A percentile compares a stretch with the other conserved stretches of the same genome.
These are phyloP conservation scores for Penicillium sclerotiorum DNA, from an alignment of 2,329 filamentous ascomycete genomes.

Conservation along the genomic window DNA sequence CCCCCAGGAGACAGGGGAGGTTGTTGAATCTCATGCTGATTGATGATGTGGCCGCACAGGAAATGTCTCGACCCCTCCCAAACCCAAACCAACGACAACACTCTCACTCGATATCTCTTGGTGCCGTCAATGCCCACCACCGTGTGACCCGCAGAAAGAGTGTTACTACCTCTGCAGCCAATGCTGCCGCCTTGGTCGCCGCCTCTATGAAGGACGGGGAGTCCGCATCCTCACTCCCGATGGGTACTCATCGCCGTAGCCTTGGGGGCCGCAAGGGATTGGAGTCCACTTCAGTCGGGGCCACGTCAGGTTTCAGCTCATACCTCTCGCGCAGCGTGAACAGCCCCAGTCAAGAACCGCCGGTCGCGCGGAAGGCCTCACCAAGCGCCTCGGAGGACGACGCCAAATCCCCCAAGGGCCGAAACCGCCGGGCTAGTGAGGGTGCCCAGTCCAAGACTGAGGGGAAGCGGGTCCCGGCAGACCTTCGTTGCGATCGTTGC, in stretches of 20 bases:
- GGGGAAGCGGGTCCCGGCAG: slow-evolving; percentile 74
- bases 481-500: slow-evolving; percentile 95
- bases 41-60: slow-evolving; percentile 34
- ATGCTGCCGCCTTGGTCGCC: slow-evolving; percentile 68
- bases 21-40: too few relatives aligned
- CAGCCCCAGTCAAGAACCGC: slow-evolving; percentile 36
- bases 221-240: slow-evolving; percentile 60
- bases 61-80: slow-evolving; percentile 64
- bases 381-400: slow-evolving; percentile 36
- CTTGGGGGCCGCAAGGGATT: slow-evolving; percentile 53
- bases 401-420: slow-evolving; percentile 54
- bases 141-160: slow-evolving; percentile 93
- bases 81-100: slow-evolving; percentile 73
- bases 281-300: slow-evolving; percentile 63
- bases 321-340: slow-evolving; percentile 46
- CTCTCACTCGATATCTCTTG: slow-evolving; percentile 78
- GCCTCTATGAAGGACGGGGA: slow-evolving; percentile 71
- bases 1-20: not conserved
- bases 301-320: slow-evolving; percentile 43
- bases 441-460: slow-evolving; percentile 84
- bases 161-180: slow-evolving; percentile 75
- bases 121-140: slow-evolving; percentile 76
- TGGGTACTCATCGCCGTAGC: slow-evolving; percentile 59
- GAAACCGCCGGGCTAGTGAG: slow-evolving; percentile 74
- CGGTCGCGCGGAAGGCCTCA: slow-evolving; percentile 43